Evolutionary conservation across 2,329 filamentous ascomycete genomes (phyloP), one percentile per base, ranked within the genome.

Genomic region (Ilyonectria mors-panacis): DNA sequence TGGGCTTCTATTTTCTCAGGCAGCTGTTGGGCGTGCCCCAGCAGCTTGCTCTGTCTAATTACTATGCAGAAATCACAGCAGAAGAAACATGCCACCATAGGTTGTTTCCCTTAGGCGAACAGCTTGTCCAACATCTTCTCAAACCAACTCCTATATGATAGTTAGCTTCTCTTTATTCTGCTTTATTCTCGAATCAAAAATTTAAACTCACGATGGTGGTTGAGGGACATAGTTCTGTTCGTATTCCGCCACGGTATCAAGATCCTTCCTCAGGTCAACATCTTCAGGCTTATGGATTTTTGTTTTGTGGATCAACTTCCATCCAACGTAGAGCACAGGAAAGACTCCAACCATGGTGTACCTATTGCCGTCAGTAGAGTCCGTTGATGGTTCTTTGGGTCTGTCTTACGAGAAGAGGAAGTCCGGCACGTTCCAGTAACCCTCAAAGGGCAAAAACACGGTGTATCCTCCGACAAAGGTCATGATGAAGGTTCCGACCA

Each of bases 281-380:
- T 93, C 87, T 15, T 86, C 80, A 0, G 89, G 83, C 64, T 83
- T 85, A 58, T 84, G 77, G 65, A 87, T 85, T 59, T 85, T 88
- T 0, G 92, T 93, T 76, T 84, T 87, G 78, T 92, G 90, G 64
- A 90, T 72, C 7, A 93, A 33, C 79, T 95, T 96, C 90, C 92
- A 95, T 6, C 87, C 88, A 3, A 91, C 47, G 77, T 88, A 95
- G 2, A 95, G 81, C 0, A 90, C 70, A 0, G 92, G 92, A 75
- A 93, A 94, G 2, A 94, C 81, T 6, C 87, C 87, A 57, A 95
- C 87, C 86, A 93, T 94, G 55, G 90, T 89, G 78, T 95, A 95
- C 3, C 84, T 85, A 55, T 5, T 2, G 15, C 6, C 6, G 42
- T 72, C 10, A 71, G 57, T 33, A 6, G 15, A 4, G 15, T 51